Evolutionary conservation across 768 basidiomycete species (phyloP), one percentile per base, ranked within the genome.

Genomic region (Mycena rebaudengoi): DNA sequence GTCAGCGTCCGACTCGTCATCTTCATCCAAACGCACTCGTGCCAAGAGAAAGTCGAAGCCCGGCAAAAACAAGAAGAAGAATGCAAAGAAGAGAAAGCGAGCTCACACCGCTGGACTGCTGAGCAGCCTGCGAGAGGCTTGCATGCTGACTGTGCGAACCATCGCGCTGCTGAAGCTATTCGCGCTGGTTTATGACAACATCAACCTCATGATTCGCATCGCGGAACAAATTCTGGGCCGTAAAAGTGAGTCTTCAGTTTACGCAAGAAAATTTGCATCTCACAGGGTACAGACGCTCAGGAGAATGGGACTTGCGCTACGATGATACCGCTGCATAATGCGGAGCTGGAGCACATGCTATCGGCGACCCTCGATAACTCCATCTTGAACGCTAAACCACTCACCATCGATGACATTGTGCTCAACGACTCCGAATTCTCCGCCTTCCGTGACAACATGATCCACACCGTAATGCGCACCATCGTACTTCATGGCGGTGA

Each of bases 301-400:
- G 68, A 75, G 41, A 76, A 75, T 33, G 74, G 75, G 0, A 78
- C 75, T 2, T 76, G 75, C 50, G 69, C 70, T 2, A 75, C 76
- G 0, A 35, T 65, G 0, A 64, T 70, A 16, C 46, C 63, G 0
- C 60, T 76, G 0, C 71, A 56, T 29, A 52, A 64, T 3, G 70
- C 73, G 1, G 21, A 35, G 2, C 29, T 26, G 0, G 65, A 70
- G 13, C 61, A 73, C 39, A 65, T 76, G 66, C 28, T 57, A 21
- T 68, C 69, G 0, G 16, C 59, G 0, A 62, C 62, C 23, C 62
- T 75, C 10, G 43, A 72, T 3, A 26, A 37, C 0, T 21, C 64
- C 1, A 63, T 73, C 53, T 18, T 60, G 4, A 33, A 39, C 5
- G 76, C 76, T 3, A 63, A 65, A 0, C 61, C 54, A 0, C 60